Conservation (phyloP, 75 land plant genomes). For the Pseudotsuga menziesii region DNA sequence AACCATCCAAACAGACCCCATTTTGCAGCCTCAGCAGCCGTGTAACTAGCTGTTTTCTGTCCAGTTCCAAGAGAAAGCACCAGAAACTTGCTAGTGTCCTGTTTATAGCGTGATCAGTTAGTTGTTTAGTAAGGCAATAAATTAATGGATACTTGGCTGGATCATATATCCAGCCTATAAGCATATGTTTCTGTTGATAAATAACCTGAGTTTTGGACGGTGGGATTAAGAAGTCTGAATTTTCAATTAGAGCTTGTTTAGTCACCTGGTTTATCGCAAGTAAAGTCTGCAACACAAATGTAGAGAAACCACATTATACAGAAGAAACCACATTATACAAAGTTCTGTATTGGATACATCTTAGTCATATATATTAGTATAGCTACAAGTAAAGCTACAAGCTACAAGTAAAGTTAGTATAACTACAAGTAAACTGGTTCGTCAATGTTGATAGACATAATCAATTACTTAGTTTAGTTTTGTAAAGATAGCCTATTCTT, state of each 20-base stretch:
- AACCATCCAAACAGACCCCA: conserved; percentile 74
- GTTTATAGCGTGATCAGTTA: background rate
- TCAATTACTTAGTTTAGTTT: no score
- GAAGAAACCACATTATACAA: background rate
- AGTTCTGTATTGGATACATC: no score
- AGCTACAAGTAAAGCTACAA: no score
- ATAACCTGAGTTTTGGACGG: no score
- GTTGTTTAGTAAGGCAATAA: background rate
- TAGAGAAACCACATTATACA: background rate
- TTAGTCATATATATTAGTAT: no score
- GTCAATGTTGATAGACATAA: no score
- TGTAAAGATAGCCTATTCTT: no score
- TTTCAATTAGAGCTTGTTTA: conserved; percentile 9
- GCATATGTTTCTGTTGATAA: no score
- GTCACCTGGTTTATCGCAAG: conserved; percentile 22
- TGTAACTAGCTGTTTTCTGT: conserved; percentile 6
- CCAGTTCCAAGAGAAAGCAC: conserved; percentile 43
- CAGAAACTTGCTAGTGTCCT: conserved; percentile 19
- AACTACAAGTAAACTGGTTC: no score
- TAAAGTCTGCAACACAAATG: background rate
- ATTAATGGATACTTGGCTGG: background rate
- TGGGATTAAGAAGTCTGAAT: background rate
- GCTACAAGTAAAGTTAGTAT: no score
- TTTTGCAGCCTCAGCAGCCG: conserved; percentile 15
- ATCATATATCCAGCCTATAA: background rate